Evolutionary conservation across 768 basidiomycete species (phyloP).

Genomic region (Termitomyces sp.): DNA sequence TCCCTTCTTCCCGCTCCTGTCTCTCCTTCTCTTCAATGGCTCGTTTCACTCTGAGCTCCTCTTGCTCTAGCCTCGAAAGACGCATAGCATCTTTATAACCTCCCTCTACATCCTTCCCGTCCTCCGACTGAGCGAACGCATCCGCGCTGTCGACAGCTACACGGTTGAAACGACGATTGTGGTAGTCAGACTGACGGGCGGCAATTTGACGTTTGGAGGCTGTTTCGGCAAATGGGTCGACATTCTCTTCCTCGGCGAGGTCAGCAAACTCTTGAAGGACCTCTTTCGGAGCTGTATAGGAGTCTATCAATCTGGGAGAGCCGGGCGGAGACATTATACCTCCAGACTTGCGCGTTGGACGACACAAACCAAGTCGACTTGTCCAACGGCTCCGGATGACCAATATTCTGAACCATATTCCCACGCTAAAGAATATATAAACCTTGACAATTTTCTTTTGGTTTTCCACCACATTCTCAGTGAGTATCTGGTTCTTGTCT

Average conservation of each 20-base stretch:
- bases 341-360: constrained; percentile 15
- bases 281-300: constrained; percentile 90
- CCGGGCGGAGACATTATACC: constrained; percentile 53
- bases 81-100: constrained; percentile 98
- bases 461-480: constrained; percentile 11
- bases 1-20: constrained; percentile 63
- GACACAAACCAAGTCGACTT: neutral
- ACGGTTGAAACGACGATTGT: constrained; percentile 85
- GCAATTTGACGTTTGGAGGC: constrained; percentile 93
- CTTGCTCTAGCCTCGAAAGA: constrained; percentile 83
- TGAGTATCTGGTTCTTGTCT: constrained; percentile 19
- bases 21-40: constrained; percentile 89
- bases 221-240: constrained; percentile 90
- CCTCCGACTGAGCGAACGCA: constrained; percentile 64
- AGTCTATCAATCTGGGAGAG: constrained; percentile 77
- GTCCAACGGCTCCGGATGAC: constrained; percentile 19
- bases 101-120: constrained; percentile 69
- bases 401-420: constrained; percentile 20
- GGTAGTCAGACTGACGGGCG: constrained; percentile 90
- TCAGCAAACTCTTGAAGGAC: constrained; percentile 91
- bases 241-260: constrained; percentile 88
- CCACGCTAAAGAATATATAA: constrained; percentile 20
- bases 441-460: constrained; percentile 15
- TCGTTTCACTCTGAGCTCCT: constrained; percentile 77
- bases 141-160: constrained; percentile 77